Evolutionary conservation across 1,284 basidiomycete species (phyloP).

Genomic region (Anthracocystis walkeri): DNA sequence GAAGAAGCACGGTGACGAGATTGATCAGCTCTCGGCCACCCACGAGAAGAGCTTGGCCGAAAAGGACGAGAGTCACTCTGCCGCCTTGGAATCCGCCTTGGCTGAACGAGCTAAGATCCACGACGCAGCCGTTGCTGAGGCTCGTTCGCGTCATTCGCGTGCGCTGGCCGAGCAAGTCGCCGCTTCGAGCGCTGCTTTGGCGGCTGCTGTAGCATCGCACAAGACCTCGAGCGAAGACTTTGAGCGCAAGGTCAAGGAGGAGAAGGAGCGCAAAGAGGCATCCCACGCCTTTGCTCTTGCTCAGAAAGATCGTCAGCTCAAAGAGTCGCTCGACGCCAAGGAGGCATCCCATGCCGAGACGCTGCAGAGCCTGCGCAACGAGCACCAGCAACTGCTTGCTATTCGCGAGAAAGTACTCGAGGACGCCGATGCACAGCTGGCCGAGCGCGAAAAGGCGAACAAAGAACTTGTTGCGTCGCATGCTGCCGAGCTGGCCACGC

Average conservation of each 20-base stretch:
- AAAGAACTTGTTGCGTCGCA: conserved; percentile 16
- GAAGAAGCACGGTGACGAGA: conserved; percentile 30
- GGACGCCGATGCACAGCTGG: conserved; percentile 32
- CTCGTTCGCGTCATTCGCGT: conserved; percentile 57
- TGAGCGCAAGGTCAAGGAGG: conserved; percentile 40
- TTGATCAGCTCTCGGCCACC: conserved; percentile 25
- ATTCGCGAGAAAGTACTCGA: conserved; percentile 32
- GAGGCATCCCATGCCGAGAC: conserved; percentile 31
- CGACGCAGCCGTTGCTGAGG: conserved; percentile 55
- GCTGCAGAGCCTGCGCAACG: conserved; percentile 30
- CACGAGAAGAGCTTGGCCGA: conserved; percentile 34
- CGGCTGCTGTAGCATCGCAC: conserved; percentile 49
- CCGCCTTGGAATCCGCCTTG: conserved; percentile 31
- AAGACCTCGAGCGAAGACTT: conserved; percentile 45
- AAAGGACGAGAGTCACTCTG: conserved; percentile 35
- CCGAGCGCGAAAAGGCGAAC: conserved; percentile 17
- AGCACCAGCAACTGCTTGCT: conserved; percentile 32
- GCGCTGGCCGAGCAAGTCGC: conserved; percentile 58
- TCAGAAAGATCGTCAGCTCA: conserved; percentile 49
- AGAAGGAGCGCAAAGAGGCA: conserved; percentile 43
- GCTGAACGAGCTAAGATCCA: conserved; percentile 52
- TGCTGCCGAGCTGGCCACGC: conserved; percentile 17
- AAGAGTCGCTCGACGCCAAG: conserved; percentile 32
- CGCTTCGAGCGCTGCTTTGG: conserved; percentile 46
- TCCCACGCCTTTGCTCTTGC: conserved; percentile 43